Percentiles rank a stretch among this genome's conserved stretches.
phyloP scores from a whole-genome alignment of 257 asterid genomes.

The Eustoma russellianum region DNA sequence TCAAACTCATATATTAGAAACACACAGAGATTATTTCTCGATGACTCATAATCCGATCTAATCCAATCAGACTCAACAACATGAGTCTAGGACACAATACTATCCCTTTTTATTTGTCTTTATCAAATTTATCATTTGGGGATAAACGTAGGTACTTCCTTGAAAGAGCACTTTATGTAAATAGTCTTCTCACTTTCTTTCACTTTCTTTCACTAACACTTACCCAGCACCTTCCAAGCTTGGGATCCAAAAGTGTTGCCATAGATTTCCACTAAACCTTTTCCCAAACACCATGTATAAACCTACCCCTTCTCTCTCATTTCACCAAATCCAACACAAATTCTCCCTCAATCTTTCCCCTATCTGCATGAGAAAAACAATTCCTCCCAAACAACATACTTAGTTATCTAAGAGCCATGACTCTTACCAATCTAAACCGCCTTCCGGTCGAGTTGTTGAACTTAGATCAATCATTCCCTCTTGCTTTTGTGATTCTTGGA shows the following conservation, averaged over 20 bases:
- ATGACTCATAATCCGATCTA: no score
- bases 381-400: no score
- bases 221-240: constrained; percentile 10
- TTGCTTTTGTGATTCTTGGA: constrained; percentile 15
- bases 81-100: no score
- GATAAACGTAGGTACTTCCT: no score
- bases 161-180: no score
- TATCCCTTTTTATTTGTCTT: no score
- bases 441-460: constrained; percentile 16
- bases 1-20: no score
- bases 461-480: constrained; percentile 13
- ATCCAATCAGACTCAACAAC: no score
- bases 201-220: constrained; percentile 8
- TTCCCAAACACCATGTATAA: not conserved
- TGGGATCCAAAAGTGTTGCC: not conserved
- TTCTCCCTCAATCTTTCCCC: not conserved
- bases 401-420: constrained; percentile 8
- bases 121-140: no score
- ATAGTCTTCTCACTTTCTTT: not conserved
- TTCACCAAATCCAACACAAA: not conserved
- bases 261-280: not conserved
- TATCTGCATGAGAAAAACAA: constrained; percentile 1
- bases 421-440: constrained; percentile 6
- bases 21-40: no score
- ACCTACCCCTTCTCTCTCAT: not conserved